Evolutionary conservation across 2,329 filamentous ascomycete species (phyloP).

Genomic region (Penicillium sp.): DNA sequence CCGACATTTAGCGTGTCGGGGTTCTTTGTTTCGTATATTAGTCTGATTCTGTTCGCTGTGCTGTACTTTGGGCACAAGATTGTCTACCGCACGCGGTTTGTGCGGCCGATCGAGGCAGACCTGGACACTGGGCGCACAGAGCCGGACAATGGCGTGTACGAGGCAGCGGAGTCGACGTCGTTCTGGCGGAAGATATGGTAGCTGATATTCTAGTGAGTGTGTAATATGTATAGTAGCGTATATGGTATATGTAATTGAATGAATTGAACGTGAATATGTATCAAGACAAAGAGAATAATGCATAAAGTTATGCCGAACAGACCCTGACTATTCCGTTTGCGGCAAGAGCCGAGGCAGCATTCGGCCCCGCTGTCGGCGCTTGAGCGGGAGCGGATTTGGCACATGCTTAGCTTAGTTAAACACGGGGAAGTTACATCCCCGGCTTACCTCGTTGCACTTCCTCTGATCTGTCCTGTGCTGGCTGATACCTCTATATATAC

Average conservation of each 20-base stretch:
- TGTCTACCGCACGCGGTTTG: constrained; percentile 40
- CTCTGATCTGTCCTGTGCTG: not conserved
- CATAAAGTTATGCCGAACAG: not conserved
- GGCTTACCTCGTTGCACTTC: too few relatives aligned
- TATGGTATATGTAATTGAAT: too few relatives aligned
- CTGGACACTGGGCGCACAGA: constrained; percentile 38
- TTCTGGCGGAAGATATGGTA: constrained; percentile 24
- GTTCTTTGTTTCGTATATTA: constrained; percentile 65
- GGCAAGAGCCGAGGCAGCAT: not conserved
- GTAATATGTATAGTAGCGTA: too few relatives aligned
- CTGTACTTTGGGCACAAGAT: constrained; percentile 53
- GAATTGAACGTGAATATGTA: too few relatives aligned
- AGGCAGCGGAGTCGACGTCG: constrained; percentile 27
- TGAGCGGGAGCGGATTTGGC: not conserved
- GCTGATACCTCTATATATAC: too few relatives aligned
- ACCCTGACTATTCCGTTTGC: not conserved
- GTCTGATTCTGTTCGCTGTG: constrained; percentile 57
- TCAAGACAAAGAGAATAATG: too few relatives aligned
- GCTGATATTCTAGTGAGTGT: too few relatives aligned
- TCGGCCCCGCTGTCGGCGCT: not conserved
- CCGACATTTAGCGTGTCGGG: constrained; percentile 43
- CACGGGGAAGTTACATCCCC: too few relatives aligned
- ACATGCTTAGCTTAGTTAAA: not conserved
- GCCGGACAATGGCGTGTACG: constrained; percentile 33
- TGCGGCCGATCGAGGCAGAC: constrained; percentile 40